Conservation (phyloP, 345 rosid species). For the Populus euphratica region DNA sequence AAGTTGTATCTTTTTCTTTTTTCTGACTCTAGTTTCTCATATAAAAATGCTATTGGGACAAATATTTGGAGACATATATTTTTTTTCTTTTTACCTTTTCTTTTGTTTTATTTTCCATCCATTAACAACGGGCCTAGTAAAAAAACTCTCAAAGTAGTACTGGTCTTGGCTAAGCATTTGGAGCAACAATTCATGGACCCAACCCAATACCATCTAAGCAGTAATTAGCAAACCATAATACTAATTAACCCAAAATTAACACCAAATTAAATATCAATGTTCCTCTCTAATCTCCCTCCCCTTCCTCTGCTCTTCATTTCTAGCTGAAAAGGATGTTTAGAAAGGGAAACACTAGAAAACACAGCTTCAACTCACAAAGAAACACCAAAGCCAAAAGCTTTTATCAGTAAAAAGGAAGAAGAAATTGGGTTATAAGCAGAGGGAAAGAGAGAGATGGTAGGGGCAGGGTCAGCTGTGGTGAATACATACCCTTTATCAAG, state of each 20-base stretch:
- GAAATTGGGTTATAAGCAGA: background rate
- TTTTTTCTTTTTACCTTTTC: no score
- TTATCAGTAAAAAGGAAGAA: background rate
- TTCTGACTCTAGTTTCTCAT: no score
- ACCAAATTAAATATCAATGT: background rate
- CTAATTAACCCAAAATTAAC: background rate
- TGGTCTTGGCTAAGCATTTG: background rate
- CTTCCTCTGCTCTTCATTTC: background rate
- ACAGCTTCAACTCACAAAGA: background rate
- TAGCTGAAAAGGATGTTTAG: background rate
- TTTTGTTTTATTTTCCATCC: background rate
- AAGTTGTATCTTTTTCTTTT: no score
- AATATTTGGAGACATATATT: no score
- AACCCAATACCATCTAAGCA: background rate
- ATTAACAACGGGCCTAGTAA: background rate
- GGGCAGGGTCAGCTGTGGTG: constrained; percentile 72
- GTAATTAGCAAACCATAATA: background rate
- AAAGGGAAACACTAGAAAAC: background rate
- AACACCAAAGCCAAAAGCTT: background rate
- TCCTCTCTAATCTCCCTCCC: background rate
- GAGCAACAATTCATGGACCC: background rate
- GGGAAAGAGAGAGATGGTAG: constrained; percentile 24
- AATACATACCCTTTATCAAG: constrained; percentile 88
- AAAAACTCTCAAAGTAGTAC: no score
- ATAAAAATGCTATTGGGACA: no score